These are phyloP conservation scores for Pythium oligandrum DNA, from an alignment of 352 stramenopile species.

Conservation along the genomic window DNA sequence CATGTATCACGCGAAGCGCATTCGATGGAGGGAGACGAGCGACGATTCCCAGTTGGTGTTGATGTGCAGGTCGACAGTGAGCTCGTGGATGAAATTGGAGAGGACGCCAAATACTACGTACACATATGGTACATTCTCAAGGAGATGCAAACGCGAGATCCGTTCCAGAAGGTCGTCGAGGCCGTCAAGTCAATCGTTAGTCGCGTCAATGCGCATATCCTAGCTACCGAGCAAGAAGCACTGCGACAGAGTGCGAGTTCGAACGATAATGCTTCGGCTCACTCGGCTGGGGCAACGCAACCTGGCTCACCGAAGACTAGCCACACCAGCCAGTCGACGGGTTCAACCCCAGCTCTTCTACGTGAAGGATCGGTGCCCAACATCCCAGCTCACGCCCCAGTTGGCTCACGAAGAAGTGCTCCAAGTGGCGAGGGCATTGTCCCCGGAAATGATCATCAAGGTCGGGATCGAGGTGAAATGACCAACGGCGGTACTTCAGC, in stretches of 20 bases:
- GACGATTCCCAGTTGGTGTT: conserved; percentile 15
- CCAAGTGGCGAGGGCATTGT: too few species aligned
- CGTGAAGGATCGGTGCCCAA: conserved; percentile 13
- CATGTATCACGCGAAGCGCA: too few species aligned
- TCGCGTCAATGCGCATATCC: conserved; percentile 26
- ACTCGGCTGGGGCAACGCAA: too few species aligned
- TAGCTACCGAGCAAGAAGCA: conserved; percentile 12
- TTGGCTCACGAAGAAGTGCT: too few species aligned
- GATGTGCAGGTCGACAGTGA: conserved; percentile 17
- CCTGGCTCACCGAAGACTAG: too few species aligned
- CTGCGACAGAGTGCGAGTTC: too few species aligned
- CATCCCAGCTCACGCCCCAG: conserved; percentile 3
- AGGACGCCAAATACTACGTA: conserved; percentile 55
- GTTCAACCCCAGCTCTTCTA: too few species aligned
- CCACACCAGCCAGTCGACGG: too few species aligned
- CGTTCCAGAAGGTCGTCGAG: conserved; percentile 51
- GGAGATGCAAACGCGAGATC: conserved; percentile 61
- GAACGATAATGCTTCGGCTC: too few species aligned
- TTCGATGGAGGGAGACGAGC: conserved; percentile 6
- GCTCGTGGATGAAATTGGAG: conserved; percentile 16
- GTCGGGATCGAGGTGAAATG: too few species aligned
- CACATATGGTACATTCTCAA: conserved; percentile 63
- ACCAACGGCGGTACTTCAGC: too few species aligned
- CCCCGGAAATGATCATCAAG: too few species aligned
- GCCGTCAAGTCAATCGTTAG: conserved; percentile 32